Percentiles rank a stretch among this genome's conserved stretches.
These are phyloP conservation scores for Albizia julibrissin DNA, from an alignment of 306 rosid genomes.

Conservation along the genomic window DNA sequence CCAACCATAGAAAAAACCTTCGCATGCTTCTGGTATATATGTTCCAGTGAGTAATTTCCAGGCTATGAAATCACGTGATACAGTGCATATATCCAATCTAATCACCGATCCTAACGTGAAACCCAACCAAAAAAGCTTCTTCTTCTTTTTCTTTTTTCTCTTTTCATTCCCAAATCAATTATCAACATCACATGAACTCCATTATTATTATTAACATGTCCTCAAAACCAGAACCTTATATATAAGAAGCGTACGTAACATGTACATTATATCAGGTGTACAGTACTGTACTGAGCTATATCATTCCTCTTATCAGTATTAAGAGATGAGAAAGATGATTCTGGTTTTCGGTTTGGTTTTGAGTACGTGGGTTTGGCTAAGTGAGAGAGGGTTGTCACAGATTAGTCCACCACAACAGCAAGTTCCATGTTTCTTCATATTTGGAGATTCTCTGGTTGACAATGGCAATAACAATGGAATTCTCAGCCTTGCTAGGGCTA, in stretches of 20 bases:
- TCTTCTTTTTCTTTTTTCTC: neutral
- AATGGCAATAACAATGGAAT: constrained; percentile 85
- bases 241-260: neutral
- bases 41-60: neutral
- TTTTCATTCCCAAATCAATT: neutral
- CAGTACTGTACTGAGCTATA: neutral
- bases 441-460: constrained; percentile 93
- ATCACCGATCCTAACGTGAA: neutral
- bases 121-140: neutral
- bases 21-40: neutral
- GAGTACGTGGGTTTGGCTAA: constrained; percentile 31
- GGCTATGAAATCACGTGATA: neutral
- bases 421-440: constrained; percentile 89
- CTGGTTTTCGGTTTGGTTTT: constrained; percentile 12
- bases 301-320: neutral
- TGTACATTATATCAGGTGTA: neutral
- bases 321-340: constrained; percentile 17
- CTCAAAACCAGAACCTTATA: neutral
- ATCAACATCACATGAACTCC: neutral
- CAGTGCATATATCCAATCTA: neutral
- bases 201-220: neutral
- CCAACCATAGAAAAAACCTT: too few relatives aligned
- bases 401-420: constrained; percentile 33
- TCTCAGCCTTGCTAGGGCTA: constrained; percentile 78
- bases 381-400: constrained; percentile 46